These are phyloP conservation scores for Fragilariopsis cylindrus DNA, from an alignment of 108 stramenopile genomes.

Conservation along the genomic window DNA sequence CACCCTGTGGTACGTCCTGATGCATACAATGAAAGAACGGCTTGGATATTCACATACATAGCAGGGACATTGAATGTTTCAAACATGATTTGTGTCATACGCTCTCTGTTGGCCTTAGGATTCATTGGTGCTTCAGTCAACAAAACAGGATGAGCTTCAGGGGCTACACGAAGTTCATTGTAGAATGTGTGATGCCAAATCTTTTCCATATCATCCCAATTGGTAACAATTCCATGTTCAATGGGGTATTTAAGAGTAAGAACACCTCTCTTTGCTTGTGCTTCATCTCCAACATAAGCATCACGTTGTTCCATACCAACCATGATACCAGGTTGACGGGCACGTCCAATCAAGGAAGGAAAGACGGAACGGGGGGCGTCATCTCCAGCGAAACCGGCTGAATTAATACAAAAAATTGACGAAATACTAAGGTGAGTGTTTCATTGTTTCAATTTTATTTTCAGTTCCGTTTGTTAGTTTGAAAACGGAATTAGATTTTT, in stretches of 20 bases:
- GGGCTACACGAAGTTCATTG: constrained; percentile 95
- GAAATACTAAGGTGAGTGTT: constrained; percentile 14
- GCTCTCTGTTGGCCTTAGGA: constrained; percentile 99
- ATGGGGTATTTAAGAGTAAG: constrained; percentile 99
- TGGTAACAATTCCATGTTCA: constrained; percentile 98
- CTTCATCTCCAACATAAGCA: constrained; percentile 99
- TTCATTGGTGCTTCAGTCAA: constrained; percentile 99
- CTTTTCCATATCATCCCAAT: constrained; percentile 99
- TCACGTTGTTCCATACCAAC: constrained; percentile 99
- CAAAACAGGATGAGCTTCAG: constrained; percentile 98
- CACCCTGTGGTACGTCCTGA: constrained; percentile 95
- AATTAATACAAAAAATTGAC: neutral
- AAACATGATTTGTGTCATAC: constrained; percentile 99
- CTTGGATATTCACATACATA: constrained; percentile 99
- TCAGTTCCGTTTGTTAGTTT: neutral
- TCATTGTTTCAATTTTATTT: neutral
- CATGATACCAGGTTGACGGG: constrained; percentile 98
- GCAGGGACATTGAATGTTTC: constrained; percentile 99
- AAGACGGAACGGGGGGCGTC: constrained; percentile 96
- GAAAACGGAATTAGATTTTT: neutral
- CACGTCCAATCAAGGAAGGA: constrained; percentile 96
- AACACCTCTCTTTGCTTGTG: constrained; percentile 97
- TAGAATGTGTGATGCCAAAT: constrained; percentile 99
- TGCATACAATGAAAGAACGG: constrained; percentile 94
- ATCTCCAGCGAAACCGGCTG: constrained; percentile 94